Percentiles rank a stretch among this genome's conserved stretches.
These are phyloP conservation scores for Tetrahymena malaccensis DNA, from an alignment of 73 alveolate species.

Conservation along the genomic window DNA sequence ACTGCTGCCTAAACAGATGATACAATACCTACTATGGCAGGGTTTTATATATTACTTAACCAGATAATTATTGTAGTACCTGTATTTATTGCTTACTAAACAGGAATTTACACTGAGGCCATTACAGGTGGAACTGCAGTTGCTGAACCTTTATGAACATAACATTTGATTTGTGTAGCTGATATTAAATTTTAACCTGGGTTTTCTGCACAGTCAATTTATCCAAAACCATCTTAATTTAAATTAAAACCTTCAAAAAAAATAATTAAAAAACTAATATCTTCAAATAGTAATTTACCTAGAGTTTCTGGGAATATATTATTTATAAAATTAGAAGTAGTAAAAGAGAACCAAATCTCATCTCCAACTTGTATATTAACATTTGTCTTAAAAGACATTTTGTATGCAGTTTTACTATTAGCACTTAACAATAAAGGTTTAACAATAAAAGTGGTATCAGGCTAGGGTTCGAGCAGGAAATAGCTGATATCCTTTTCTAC, in stretches of 20 bases:
- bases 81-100: neutral
- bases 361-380: neutral
- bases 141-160: neutral
- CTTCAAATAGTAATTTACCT: neutral
- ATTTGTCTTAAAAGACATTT: neutral
- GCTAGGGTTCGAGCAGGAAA: neutral
- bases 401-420: neutral
- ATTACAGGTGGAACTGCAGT: neutral
- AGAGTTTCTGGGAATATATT: neutral
- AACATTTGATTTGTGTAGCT: neutral
- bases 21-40: neutral
- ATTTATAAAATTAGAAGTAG: neutral
- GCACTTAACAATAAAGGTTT: neutral
- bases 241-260: neutral
- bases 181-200: neutral
- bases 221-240: neutral
- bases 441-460: neutral
- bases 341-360: neutral
- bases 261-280: neutral
- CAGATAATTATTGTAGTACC: neutral
- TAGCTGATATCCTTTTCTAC: neutral
- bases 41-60: neutral
- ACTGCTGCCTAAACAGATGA: neutral
- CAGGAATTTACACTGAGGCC: neutral
- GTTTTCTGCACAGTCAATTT: neutral